Percentiles rank a stretch among this genome's conserved stretches.
phyloP scores from a whole-genome alignment of 2,329 filamentous ascomycete species.

The Colletotrichum caudatum region DNA sequence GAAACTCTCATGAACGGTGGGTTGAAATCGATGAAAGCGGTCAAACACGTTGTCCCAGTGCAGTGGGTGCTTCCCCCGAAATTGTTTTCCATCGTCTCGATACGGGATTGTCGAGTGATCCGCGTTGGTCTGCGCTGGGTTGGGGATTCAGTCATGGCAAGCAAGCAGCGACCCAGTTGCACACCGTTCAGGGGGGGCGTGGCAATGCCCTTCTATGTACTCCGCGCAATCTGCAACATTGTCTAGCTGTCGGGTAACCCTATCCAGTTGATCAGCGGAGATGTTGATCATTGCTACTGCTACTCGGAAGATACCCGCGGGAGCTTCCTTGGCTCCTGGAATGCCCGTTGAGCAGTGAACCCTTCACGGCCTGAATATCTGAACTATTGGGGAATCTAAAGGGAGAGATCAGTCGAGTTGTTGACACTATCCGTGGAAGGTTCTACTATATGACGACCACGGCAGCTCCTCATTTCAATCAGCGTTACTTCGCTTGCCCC shows the following conservation, averaged over 20 bases:
- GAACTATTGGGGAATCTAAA: slow-evolving; percentile 25
- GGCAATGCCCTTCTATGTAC: slow-evolving; percentile 4
- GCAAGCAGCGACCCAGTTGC: background rate
- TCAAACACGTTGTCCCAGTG: background rate
- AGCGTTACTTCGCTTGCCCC: background rate
- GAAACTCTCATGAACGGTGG: background rate
- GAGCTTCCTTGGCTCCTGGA: background rate
- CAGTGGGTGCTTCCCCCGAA: background rate
- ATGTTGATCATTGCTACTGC: background rate
- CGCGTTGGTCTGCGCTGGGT: background rate
- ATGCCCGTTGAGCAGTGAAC: slow-evolving; percentile 13
- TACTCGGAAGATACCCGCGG: background rate
- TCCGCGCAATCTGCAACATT: background rate
- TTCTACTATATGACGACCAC: background rate
- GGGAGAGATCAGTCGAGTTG: slow-evolving; percentile 24
- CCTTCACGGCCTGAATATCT: background rate
- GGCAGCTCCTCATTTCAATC: slow-evolving; percentile 3
- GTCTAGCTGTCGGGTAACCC: background rate
- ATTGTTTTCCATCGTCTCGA: background rate
- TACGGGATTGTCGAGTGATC: background rate
- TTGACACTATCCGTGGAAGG: background rate
- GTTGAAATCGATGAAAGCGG: background rate
- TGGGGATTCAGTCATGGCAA: background rate
- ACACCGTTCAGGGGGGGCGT: slow-evolving; percentile 23
- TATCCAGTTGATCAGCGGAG: slow-evolving; percentile 19